These are phyloP conservation scores for Acrodontium crateriforme DNA, from an alignment of 2,329 filamentous ascomycete species.

Conservation along the genomic window DNA sequence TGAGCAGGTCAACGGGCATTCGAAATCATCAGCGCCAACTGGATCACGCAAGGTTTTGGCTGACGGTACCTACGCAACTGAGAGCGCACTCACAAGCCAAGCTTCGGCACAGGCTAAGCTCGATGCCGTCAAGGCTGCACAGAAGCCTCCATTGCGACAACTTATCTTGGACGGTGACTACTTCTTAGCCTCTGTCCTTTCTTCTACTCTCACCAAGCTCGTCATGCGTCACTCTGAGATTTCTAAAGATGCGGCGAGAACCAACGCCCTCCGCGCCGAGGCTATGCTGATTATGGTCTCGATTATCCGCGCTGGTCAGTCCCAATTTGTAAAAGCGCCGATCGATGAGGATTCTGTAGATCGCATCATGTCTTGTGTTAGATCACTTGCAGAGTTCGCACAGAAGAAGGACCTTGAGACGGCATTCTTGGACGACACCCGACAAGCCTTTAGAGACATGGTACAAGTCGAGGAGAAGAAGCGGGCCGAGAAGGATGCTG, in stretches of 20 bases:
- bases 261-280: slow-evolving; percentile 86
- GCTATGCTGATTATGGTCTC: slow-evolving; percentile 99
- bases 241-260: slow-evolving; percentile 69
- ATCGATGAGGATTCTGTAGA: slow-evolving; percentile 99
- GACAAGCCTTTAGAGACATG: slow-evolving; percentile 93
- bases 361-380: slow-evolving; percentile 93
- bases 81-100: slow-evolving; percentile 87
- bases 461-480: slow-evolving; percentile 97
- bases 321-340: slow-evolving; percentile 93
- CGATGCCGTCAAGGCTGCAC: slow-evolving; percentile 90
- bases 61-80: slow-evolving; percentile 94
- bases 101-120: slow-evolving; percentile 80
- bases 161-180: slow-evolving; percentile 96
- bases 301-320: slow-evolving; percentile 92
- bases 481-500: slow-evolving; percentile 83
- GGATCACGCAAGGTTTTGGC: slow-evolving; percentile 85
- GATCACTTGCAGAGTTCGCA: slow-evolving; percentile 78
- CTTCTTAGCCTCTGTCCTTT: slow-evolving; percentile 88
- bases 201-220: slow-evolving; percentile 87
- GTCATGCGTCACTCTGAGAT: slow-evolving; percentile 97
- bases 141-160: slow-evolving; percentile 88
- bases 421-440: slow-evolving; percentile 87
- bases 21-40: slow-evolving; percentile 60
- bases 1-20: slow-evolving; percentile 66
- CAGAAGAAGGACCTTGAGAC: slow-evolving; percentile 81